A percentile compares a stretch with the other conserved stretches of the same genome.
Conservation (phyloP, 83 land plant genomes). For the Picea abies region DNA sequence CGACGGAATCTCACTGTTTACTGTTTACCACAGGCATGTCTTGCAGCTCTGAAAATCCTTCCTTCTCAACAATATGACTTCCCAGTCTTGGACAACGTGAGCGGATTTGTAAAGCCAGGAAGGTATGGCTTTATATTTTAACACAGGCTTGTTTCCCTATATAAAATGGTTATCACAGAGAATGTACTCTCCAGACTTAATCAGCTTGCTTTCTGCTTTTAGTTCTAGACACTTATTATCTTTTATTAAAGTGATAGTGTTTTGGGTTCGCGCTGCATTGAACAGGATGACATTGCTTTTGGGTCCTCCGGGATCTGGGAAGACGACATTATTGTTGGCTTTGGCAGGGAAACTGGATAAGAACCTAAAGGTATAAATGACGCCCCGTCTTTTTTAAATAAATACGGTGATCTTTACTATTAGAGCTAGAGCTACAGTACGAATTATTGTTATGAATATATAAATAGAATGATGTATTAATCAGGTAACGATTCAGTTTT, state of each 20-base stretch:
- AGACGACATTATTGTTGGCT: constrained; percentile 56
- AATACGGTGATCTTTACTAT: too few species aligned
- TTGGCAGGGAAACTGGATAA: constrained; percentile 52
- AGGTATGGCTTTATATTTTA: constrained; percentile 34
- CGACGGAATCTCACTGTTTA: too few species aligned
- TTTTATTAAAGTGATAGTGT: not conserved
- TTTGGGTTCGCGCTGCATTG: not conserved
- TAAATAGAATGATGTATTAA: too few species aligned
- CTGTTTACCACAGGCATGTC: constrained; percentile 20
- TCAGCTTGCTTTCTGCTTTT: not conserved
- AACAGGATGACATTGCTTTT: constrained; percentile 63
- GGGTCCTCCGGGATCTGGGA: constrained; percentile 63
- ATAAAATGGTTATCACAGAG: not conserved
- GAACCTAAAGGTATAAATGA: constrained; percentile 39
- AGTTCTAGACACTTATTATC: not conserved
- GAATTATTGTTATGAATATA: too few species aligned
- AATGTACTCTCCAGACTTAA: not conserved
- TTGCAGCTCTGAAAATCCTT: constrained; percentile 29
- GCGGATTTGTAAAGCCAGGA: constrained; percentile 61
- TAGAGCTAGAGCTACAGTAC: too few species aligned
- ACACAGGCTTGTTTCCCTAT: not conserved
- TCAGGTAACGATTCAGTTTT: too few species aligned
- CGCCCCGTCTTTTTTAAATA: too few species aligned
- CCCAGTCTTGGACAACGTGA: constrained; percentile 41
- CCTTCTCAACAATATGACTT: constrained; percentile 35